phyloP scores from a whole-genome alignment of 83 land plant genomes.

The Thuja plicata region DNA sequence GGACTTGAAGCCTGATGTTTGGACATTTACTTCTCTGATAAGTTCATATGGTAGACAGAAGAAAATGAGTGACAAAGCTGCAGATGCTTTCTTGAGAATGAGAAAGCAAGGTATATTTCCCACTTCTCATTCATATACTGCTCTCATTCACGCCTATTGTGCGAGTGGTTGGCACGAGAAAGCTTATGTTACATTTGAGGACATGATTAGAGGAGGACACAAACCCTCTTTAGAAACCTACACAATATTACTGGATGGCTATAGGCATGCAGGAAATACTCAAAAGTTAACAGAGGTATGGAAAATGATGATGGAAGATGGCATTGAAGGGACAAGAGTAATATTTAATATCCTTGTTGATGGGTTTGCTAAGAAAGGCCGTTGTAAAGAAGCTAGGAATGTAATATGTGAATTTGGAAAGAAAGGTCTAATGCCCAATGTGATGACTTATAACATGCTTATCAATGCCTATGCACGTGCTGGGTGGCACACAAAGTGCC shows the following conservation, averaged over 20 bases:
- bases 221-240: conserved; percentile 78
- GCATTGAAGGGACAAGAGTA: conserved; percentile 63
- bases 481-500: conserved; percentile 58
- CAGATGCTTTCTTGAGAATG: conserved; percentile 68
- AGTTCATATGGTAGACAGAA: conserved; percentile 73
- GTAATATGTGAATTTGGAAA: conserved; percentile 73
- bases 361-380: conserved; percentile 84
- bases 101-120: conserved; percentile 66
- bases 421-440: conserved; percentile 57
- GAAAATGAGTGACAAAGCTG: conserved; percentile 71
- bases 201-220: conserved; percentile 68
- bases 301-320: conserved; percentile 64
- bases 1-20: conserved; percentile 70
- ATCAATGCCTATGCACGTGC: conserved; percentile 90
- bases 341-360: conserved; percentile 81
- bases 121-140: conserved; percentile 72
- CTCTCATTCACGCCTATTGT: conserved; percentile 82
- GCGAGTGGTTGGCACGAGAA: conserved; percentile 75
- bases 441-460: conserved; percentile 87
- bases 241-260: conserved; percentile 79
- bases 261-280: conserved; percentile 69
- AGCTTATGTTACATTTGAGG: conserved; percentile 68
- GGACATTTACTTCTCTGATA: conserved; percentile 69
- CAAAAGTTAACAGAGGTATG: conserved; percentile 61
- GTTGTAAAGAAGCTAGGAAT: conserved; percentile 72